These are phyloP conservation scores for Blepharisma undulans DNA, from an alignment of 169 alveolate genomes.

Conservation along the genomic window DNA sequence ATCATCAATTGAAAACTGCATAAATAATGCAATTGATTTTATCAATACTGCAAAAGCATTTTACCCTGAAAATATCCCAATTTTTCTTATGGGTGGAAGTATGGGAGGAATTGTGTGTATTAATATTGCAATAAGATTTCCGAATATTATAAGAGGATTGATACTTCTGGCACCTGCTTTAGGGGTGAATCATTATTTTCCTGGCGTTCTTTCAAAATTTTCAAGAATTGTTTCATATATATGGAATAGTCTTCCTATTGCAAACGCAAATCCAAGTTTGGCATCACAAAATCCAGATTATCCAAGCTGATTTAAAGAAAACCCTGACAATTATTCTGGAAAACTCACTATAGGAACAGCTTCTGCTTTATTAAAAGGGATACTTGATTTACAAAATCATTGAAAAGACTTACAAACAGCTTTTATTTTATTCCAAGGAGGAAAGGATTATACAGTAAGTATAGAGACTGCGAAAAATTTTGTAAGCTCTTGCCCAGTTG, in stretches of 20 bases:
- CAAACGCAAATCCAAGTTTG: background rate
- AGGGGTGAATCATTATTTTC: background rate
- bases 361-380: background rate
- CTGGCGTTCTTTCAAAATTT: background rate
- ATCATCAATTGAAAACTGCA: background rate
- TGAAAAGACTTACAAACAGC: background rate
- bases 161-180: slow-evolving; percentile 32
- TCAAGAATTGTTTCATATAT: background rate
- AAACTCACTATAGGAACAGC: slow-evolving; percentile 9
- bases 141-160: background rate
- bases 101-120: slow-evolving; percentile 30
- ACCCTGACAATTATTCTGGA: slow-evolving; percentile 13
- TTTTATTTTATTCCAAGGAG: slow-evolving; percentile 3
- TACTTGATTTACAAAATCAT: background rate
- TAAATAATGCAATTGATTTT: background rate
- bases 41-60: background rate
- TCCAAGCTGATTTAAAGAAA: background rate
- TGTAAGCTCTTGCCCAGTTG: background rate
- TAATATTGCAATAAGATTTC: background rate
- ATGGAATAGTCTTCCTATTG: background rate
- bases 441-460: background rate
- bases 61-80: slow-evolving; percentile 16
- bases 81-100: slow-evolving; percentile 25
- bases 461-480: background rate
- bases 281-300: background rate